phyloP scores from a whole-genome alignment of 2,329 filamentous ascomycete genomes.

The Hirsutella thompsonii region DNA sequence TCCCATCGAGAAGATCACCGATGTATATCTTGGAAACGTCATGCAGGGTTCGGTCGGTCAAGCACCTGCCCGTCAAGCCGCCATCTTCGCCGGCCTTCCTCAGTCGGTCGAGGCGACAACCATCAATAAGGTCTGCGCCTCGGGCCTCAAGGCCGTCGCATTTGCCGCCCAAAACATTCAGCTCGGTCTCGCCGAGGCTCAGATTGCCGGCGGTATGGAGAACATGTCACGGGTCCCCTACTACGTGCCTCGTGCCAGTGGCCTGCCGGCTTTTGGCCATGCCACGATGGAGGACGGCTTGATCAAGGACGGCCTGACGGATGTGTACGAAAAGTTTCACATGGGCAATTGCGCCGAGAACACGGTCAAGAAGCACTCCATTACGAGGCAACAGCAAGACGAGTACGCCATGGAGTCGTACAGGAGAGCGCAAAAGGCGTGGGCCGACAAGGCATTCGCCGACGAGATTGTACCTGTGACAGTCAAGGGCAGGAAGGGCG shows the following conservation, averaged over 20 bases:
- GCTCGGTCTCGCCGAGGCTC: constrained; percentile 74
- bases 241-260: constrained; percentile 72
- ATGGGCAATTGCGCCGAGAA: constrained; percentile 97
- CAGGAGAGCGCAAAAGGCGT: constrained; percentile 78
- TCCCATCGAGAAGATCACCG: constrained; percentile 66
- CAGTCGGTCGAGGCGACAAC: constrained; percentile 76
- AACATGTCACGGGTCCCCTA: constrained; percentile 94
- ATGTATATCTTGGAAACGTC: constrained; percentile 97
- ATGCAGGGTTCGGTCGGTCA: constrained; percentile 76
- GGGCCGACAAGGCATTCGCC: constrained; percentile 68
- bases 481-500: constrained; percentile 72
- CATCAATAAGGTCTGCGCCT: constrained; percentile 97
- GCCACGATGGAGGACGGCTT: constrained; percentile 82
- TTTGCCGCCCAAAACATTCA: constrained; percentile 92
- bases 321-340: constrained; percentile 93
- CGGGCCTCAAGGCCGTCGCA: constrained; percentile 81
- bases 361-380: constrained; percentile 74
- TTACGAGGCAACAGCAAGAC: constrained; percentile 81
- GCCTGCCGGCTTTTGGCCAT: constrained; percentile 75
- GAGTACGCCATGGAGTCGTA: constrained; percentile 83
- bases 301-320: constrained; percentile 88
- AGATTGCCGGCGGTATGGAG: constrained; percentile 94
- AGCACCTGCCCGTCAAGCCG: constrained; percentile 80
- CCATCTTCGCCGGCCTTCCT: constrained; percentile 76
- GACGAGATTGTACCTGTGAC: constrained; percentile 88